These are phyloP conservation scores for Persicaria tinctoria DNA, from an alignment of 148 eudicot species.

Conservation along the genomic window DNA sequence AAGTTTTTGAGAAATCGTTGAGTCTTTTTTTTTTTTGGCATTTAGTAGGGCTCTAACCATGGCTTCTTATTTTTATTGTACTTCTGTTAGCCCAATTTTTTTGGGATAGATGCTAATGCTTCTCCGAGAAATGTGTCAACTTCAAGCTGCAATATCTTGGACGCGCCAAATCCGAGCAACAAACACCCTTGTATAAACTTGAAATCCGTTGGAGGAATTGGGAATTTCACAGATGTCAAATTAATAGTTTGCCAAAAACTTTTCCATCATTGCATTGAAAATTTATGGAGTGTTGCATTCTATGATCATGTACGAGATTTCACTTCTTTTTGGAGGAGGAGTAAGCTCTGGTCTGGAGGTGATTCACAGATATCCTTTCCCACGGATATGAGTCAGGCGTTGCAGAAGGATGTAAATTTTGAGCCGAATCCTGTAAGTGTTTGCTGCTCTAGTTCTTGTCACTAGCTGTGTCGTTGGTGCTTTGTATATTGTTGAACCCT, in stretches of 20 bases:
- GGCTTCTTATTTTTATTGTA: conserved; percentile 14
- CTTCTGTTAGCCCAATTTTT: conserved; percentile 28
- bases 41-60: conserved; percentile 9
- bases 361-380: conserved; percentile 15
- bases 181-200: conserved; percentile 16
- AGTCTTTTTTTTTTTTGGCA: background rate
- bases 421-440: background rate
- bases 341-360: conserved; percentile 39
- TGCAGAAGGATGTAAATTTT: conserved; percentile 13
- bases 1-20: background rate
- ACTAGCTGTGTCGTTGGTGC: background rate
- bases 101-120: conserved; percentile 18
- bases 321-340: conserved; percentile 62
- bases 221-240: conserved; percentile 44
- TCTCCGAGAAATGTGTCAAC: conserved; percentile 24
- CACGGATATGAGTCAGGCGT: conserved; percentile 1
- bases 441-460: background rate
- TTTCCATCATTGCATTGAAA: conserved; percentile 58
- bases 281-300: conserved; percentile 76
- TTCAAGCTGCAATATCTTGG: conserved; percentile 20
- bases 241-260: conserved; percentile 32
- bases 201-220: conserved; percentile 69
- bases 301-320: conserved; percentile 56
- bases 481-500: background rate
- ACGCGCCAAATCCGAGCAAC: conserved; percentile 12